Base-by-base conservation (phyloP, 345 rosid species). In the Trapa bicornis region DNA sequence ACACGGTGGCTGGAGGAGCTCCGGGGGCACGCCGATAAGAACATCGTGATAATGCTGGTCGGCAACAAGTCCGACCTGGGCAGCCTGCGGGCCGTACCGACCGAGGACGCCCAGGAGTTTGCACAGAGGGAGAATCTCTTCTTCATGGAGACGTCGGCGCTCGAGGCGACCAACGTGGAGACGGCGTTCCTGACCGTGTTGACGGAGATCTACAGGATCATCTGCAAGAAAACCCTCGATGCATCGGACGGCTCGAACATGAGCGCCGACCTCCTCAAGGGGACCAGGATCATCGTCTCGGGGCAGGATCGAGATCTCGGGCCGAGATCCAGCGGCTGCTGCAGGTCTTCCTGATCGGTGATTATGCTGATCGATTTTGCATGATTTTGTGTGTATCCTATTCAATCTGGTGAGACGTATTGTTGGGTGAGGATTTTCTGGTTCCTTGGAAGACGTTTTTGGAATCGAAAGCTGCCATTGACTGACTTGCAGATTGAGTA, bases 101-200 rank as follows among this genome's bases (percentile, higher is more conserved):
- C 74, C 0, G 93, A 89, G 72, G 93, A 89, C 4, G 96, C 89
- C 0, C 84, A 89, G 52, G 96, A 89, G 80, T 89, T 89, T 69
- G 96, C 93, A 8, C 91, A 89, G 57, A 79, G 91, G 77, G 96
- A 89, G 79, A 89, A 84, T 73, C 81, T 89, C 33, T 87, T 85
- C 84, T 85, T 85, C 72, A 87, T 84, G 93, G 96, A 89, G 80
- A 89, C 96, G 22, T 89, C 93, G 3, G 89, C 96, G 15, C 86
- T 87, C 0, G 93, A 89, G 77, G 79, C 93, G 45, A 89, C 96
- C 11, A 89, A 89, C 11, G 93, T 89, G 1, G 96, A 87, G 72
- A 75, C 89, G 0, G 91, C 96, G 10, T 89, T 89, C 73, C 69
- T 87, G 48, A 85, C 93, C 0, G 79, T 85, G 35, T 66, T 89